Conservation (phyloP, 1,139 yeast species). For the Meyerozyma sp. region DNA sequence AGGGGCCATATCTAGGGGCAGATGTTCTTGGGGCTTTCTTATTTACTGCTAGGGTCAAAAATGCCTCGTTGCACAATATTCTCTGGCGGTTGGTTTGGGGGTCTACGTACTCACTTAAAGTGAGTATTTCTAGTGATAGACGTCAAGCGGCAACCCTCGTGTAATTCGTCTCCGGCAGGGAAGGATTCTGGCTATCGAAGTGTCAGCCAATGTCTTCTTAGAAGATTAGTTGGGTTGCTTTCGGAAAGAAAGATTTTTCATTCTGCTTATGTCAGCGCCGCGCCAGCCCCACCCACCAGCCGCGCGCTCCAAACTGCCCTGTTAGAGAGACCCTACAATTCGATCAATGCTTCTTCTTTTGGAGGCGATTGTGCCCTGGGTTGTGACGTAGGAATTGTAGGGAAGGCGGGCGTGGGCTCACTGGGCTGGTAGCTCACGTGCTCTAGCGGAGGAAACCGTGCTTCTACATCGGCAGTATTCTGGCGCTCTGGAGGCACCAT, state of each 20-base stretch:
- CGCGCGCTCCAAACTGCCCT: too few relatives aligned
- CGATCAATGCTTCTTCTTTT: constrained; percentile 29
- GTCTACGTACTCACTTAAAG: constrained; percentile 25
- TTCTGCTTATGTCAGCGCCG: background rate
- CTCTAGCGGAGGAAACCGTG: background rate
- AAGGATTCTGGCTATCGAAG: constrained; percentile 1
- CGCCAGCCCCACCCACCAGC: too few relatives aligned
- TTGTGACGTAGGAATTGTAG: background rate
- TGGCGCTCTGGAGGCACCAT: background rate
- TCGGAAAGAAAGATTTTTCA: background rate
- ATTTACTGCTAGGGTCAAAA: constrained; percentile 1
- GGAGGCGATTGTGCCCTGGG: background rate
- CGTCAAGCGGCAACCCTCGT: constrained; percentile 54
- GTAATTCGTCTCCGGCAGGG: constrained; percentile 5
- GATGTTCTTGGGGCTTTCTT: background rate
- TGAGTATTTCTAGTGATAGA: constrained; percentile 23
- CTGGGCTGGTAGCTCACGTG: background rate
- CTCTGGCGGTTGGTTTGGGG: constrained; percentile 5
- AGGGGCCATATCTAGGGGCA: constrained; percentile 24
- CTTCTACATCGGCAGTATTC: background rate
- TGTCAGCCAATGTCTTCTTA: background rate
- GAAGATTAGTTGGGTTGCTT: background rate
- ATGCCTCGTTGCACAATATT: constrained; percentile 3
- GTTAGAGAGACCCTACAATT: constrained; percentile 14
- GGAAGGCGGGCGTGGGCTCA: background rate